Evolutionary conservation across 1,139 yeast genomes (phyloP), one percentile per base, ranked within the genome.

Genomic region (Candida freyschussii): DNA sequence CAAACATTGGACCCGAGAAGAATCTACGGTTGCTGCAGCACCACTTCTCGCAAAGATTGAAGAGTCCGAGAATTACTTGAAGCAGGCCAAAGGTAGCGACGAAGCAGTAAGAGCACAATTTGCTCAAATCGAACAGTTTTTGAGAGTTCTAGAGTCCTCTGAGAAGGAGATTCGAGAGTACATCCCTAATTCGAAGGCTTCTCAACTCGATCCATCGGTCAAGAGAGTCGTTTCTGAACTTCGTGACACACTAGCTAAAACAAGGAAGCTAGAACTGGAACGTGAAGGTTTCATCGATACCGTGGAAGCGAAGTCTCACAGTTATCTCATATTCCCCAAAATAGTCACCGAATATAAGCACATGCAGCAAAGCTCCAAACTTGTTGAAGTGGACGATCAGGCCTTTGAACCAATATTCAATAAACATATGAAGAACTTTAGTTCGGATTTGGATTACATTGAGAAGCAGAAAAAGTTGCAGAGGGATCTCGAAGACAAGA

Each of bases 61-160:
- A 5, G 67, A 65, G 19, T 62, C 78, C 56, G 61, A 61, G 22
- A 56, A 54, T 5, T 82, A 79, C 48, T 53, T 82, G 13, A 48
- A 50, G 3, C 76, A 77, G 41, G 94, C 95, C 1, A 60, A 62
- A 21, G 51, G 59, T 4, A 84, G 94, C 4, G 95, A 87, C 53
- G 57, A 56, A 3, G 53, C 65, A 4, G 69, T 82, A 0, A 49
- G 59, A 9, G 52, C 55, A 7, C 72, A 72, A 39, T 71, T 70
- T 38, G 43, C 51, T 2, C 65, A 65, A 9, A 60, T 78, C 27
- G 65, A 60, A 37, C 63, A 65, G 0, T 53, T 56, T 13, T 47
- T 83, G 22, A 59, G 60, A 13, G 52, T 77, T 1, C 63, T 75
- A 36, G 59, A 66, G 18, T 67, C 67, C 2, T 64, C 67, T 6